Base-by-base conservation (phyloP, 768 basidiomycete genomes). In the Galerina sulciceps region DNA sequence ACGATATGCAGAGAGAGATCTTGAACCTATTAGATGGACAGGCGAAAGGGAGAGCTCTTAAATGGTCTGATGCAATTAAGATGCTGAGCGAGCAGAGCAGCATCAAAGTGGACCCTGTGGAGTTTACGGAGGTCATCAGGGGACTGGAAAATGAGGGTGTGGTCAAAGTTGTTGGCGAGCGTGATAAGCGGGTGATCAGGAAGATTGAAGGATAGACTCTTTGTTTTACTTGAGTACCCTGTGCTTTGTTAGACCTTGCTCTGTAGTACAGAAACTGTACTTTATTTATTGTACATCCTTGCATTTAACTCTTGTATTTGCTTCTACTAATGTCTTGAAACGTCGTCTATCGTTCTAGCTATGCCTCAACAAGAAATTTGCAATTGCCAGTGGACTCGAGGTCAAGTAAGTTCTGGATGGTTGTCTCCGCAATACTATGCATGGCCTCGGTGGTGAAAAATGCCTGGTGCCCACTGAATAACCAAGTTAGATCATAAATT, bases 1-100 rank as follows among this genome's bases (percentile, higher is more conserved):
- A 91, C n/a, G 96, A 97, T 73, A 88, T 99, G 83, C 86, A 90
- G 65, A 86, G 83, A 67, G 97, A 93, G 68, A 75, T 98, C 11
- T 67, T 94, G 65, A 76, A 71, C 22, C 75, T 94, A 63, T 72
- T 94, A 58, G 87, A 89, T 38, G 74, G 72, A 2, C 75, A 69
- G 13, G 81, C 81, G 10, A 76, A 76, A 36, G 76, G 74, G 22
- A 82, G 87, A 57, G 81, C 94, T 14, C 73, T 94, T 58, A 85
- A 87, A 64, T 97, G 94, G 93, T 74, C 78, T 4, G 94, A 97
- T 18, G 89, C 87, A n/a, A 76, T 93, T 46, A 90, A 84, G 75
- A 76, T 80, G 53, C 79, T 99, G 48, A 87, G 88, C 41, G 85
- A 87, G 58, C 96, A 99, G 81, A 94, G 91, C 59, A 90, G 87